Evolutionary conservation across 2,329 filamentous ascomycete species (phyloP), one percentile per base, ranked within the genome.

Genomic region (Thielaviopsis punctulata): DNA sequence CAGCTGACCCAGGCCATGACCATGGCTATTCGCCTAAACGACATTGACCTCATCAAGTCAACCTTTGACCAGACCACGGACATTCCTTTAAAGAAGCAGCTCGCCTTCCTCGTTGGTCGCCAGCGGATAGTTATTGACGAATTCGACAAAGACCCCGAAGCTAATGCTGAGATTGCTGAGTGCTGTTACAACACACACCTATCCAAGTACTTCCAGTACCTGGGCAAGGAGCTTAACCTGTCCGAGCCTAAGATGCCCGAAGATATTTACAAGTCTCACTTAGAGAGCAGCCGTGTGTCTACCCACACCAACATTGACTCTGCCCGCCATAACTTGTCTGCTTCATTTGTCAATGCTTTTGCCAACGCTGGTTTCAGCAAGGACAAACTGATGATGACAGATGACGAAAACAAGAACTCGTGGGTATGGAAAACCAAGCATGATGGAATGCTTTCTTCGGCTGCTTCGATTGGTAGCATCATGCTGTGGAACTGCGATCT

Each of bases 361-460:
- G 88, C 92, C 57, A 98, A 98, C 60, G 89, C 92, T 51, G 92
- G 92, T 27, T 98, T 88, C 60, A 86, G 88, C 44, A 85, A 89
- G 54, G 92, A 98, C 67, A 96, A 95, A 73, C 84, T 98, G 79
- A 95, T 98, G 90, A 73, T n/a, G n/a, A n/a, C 96, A 54, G 82
- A 87, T 43, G 84, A 92, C 19, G 82, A 86, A 55, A 82, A 88
- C 57, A 93, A 94, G 70, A 82, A 84, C 60, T 86, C 84, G 57
- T 98, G 92, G 90, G 86, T 98, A 4, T 98, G 88, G 87, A 98
- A 96, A 73, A 96, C 93, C 19, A 98, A 98, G 69, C 88, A 93
- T 43, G 89, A 95, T 62, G 92, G 92, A 57, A 95, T 95, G 88
- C 76, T 95, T 68, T 96, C 92, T 1, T 95, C 90, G 0, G 85